Percentiles rank a stretch among this genome's conserved stretches.
Conservation (phyloP, 139 green algal species). For the Closterium sp. region DNA sequence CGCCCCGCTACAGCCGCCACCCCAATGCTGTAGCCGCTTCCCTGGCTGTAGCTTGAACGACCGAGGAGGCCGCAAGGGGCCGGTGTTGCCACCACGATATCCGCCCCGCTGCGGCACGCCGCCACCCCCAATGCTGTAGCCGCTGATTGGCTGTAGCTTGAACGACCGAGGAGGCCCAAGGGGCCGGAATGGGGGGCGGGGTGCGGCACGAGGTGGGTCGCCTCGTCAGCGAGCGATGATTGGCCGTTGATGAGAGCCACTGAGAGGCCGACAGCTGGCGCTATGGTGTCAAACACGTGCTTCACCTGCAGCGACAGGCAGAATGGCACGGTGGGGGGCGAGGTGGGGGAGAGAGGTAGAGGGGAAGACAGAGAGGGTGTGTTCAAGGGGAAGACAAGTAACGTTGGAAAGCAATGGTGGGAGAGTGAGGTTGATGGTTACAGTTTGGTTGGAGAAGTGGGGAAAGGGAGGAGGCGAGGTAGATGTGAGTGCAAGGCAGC, state of each 20-base stretch:
- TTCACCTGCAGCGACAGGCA: constrained; percentile 48
- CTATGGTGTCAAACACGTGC: constrained; percentile 65
- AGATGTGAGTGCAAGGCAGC: too few relatives aligned
- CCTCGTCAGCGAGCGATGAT: constrained; percentile 55
- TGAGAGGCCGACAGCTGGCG: constrained; percentile 28
- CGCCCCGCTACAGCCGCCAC: constrained; percentile 46
- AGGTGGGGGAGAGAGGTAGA: neutral
- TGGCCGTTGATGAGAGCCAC: constrained; percentile 65
- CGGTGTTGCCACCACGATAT: constrained; percentile 81
- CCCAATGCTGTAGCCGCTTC: neutral
- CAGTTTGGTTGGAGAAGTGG: too few relatives aligned
- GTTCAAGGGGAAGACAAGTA: neutral
- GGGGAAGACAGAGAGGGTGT: neutral
- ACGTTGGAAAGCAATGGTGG: neutral
- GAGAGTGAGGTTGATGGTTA: constrained; percentile 40
- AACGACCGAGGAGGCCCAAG: neutral
- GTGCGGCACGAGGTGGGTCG: constrained; percentile 32
- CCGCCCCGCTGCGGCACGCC: constrained; percentile 59
- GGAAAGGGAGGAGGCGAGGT: constrained; percentile 42
- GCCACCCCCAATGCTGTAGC: neutral
- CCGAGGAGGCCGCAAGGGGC: constrained; percentile 38
- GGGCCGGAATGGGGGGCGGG: neutral
- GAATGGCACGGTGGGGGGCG: neutral
- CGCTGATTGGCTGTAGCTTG: neutral
- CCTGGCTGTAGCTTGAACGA: neutral